Percentiles rank a stretch among this genome's conserved stretches.
These are phyloP conservation scores for Podaxis sp. DNA, from an alignment of 768 basidiomycete species.

Conservation along the genomic window DNA sequence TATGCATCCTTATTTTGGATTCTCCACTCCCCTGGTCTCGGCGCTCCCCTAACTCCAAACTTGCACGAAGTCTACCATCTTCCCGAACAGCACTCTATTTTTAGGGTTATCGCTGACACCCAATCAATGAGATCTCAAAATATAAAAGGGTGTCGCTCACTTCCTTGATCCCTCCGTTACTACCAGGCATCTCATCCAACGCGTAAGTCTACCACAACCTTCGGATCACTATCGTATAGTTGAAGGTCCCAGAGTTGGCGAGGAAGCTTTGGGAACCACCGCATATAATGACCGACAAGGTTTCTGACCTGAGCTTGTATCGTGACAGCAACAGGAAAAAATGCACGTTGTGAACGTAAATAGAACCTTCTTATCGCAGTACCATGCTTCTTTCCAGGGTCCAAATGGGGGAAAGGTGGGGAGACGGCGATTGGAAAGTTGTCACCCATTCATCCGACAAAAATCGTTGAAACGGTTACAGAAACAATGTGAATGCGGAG, in stretches of 20 bases:
- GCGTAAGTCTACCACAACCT: background rate
- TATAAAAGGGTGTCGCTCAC: background rate
- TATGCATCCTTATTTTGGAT: too few relatives aligned
- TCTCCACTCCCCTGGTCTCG: background rate
- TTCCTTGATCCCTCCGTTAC: background rate
- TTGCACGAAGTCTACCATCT: background rate
- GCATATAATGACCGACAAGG: background rate
- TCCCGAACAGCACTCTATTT: background rate
- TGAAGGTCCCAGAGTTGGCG: background rate
- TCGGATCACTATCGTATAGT: background rate
- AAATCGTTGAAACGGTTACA: background rate
- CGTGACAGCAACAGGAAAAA: background rate
- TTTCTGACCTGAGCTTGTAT: background rate
- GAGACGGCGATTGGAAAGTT: conserved; percentile 12
- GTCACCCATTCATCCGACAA: conserved; percentile 12
- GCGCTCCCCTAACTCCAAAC: background rate
- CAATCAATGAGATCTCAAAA: background rate
- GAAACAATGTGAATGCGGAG: background rate
- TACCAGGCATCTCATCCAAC: background rate
- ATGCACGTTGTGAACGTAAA: background rate
- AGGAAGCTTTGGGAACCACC: background rate
- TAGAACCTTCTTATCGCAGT: too few relatives aligned
- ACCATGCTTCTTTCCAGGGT: too few relatives aligned
- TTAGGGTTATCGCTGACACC: too few relatives aligned
- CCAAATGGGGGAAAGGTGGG: conserved; percentile 16